Percentiles rank a stretch among this genome's conserved stretches.
Conservation (phyloP, 164 flowering plant genomes). For the Echeveria elegans region DNA sequence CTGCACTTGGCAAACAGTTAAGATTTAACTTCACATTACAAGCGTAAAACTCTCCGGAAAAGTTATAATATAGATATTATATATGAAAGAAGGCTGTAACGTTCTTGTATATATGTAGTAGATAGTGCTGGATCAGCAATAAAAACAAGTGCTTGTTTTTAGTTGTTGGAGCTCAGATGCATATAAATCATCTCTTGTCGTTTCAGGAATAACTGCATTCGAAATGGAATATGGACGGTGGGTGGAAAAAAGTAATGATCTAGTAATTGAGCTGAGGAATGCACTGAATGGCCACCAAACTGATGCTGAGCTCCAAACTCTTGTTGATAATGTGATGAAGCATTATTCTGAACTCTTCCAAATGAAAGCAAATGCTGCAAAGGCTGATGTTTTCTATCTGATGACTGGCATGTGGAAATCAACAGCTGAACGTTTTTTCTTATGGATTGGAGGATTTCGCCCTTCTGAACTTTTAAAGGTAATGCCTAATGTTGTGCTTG, state of each 20-base stretch:
- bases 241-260: conserved; percentile 72
- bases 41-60: no score
- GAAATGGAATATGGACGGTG: conserved; percentile 77
- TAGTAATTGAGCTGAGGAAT: conserved; percentile 43
- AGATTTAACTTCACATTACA: no score
- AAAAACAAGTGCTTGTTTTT: no score
- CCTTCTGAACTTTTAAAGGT: conserved; percentile 95
- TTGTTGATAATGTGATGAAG: conserved; percentile 54
- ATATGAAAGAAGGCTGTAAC: no score
- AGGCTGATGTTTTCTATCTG: conserved; percentile 74
- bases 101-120: no score
- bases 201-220: conserved; percentile 57
- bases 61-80: no score
- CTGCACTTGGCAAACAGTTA: no score
- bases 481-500: conserved; percentile 9
- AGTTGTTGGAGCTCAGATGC: neutral
- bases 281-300: conserved; percentile 49
- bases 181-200: neutral
- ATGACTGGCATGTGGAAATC: conserved; percentile 94
- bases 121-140: no score
- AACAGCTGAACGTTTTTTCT: conserved; percentile 72
- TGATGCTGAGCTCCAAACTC: conserved; percentile 48
- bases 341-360: conserved; percentile 76
- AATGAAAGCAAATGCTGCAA: conserved; percentile 68
- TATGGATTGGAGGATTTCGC: conserved; percentile 97